Evolutionary conservation across 805 yeast genomes (phyloP), one percentile per base, ranked within the genome.

Genomic region (Wickerhamomyces queroliae): DNA sequence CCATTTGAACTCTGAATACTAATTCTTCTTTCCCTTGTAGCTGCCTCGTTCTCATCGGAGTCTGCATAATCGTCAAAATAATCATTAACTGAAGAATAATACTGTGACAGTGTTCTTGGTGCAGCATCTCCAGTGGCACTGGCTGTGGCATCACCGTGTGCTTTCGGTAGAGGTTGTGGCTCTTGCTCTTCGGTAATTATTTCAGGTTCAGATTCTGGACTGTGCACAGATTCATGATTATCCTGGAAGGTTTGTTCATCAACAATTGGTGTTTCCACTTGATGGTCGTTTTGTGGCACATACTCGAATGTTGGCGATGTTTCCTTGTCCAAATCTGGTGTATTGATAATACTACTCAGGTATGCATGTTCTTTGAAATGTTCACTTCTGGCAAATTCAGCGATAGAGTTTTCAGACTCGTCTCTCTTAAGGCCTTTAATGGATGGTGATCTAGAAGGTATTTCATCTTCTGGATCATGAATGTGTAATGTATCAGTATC

Each of bases 41-140:
- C 19, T 6, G 17, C 19, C 19, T 30, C 33, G 15, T 30, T 30
- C 11, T 30, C 33, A 19, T 17, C 15, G 6, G 33, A 18, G 15
- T 52, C 52, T 1, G 50, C 44, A 34, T 50, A 49, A 33, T 54
- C 58, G 33, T 52, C 57, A 41, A 48, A 51, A 26, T 52, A 54
- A 35, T 51, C 57, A 34, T 42, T 46, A 10, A 51, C 51, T 1
- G 55, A 40, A 12, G 45, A 44, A 37, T 54, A 54, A 41, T 46
- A 54, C 25, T 49, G 48, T 4, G 58, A 53, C 11, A 21, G 13
- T 7, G 39, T 33, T 30, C 39, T 30, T 18, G 27, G 19, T 27
- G 32, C n/a, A 13, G 21, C 8, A 8, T 20, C 12, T 10, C 45
- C 48, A 25, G 52, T 44, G 20, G 19, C 36, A 6, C 5, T 7